phyloP scores from a whole-genome alignment of 176 grass and related monocot genomes.

The Echinochloa phyllopogon region DNA sequence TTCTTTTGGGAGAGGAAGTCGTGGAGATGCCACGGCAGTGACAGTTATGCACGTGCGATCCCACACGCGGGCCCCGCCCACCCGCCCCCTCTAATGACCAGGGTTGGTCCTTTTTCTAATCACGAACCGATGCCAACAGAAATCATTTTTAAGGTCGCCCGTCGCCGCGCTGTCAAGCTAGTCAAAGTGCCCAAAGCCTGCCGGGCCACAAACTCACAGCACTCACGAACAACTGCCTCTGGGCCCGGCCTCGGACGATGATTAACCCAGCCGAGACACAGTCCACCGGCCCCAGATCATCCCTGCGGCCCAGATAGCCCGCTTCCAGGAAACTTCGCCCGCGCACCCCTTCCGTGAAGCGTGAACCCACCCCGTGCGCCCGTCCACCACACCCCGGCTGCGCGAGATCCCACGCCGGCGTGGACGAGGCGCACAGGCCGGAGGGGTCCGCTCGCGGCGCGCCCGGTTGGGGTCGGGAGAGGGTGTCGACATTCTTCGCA shows the following conservation, averaged over 20 bases:
- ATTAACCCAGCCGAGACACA: background rate
- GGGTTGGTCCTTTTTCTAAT: background rate
- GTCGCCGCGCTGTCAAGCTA: background rate
- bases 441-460: too few relatives aligned
- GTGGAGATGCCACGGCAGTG: background rate
- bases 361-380: background rate
- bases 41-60: background rate
- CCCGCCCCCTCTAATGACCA: too few relatives aligned
- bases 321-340: constrained; percentile 17
- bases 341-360: background rate
- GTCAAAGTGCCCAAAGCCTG: background rate
- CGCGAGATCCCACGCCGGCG: background rate
- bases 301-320: background rate
- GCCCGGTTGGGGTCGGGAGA: background rate
- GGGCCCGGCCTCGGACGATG: background rate
- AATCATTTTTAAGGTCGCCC: background rate
- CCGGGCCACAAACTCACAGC: background rate
- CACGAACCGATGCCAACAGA: background rate
- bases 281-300: background rate
- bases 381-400: background rate
- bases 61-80: background rate
- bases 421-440: constrained; percentile 2
- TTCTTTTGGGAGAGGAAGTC: background rate
- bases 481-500: constrained; percentile 51
- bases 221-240: background rate